Evolutionary conservation across 257 asterid species (phyloP).

Genomic region (Verbascum thapsus): DNA sequence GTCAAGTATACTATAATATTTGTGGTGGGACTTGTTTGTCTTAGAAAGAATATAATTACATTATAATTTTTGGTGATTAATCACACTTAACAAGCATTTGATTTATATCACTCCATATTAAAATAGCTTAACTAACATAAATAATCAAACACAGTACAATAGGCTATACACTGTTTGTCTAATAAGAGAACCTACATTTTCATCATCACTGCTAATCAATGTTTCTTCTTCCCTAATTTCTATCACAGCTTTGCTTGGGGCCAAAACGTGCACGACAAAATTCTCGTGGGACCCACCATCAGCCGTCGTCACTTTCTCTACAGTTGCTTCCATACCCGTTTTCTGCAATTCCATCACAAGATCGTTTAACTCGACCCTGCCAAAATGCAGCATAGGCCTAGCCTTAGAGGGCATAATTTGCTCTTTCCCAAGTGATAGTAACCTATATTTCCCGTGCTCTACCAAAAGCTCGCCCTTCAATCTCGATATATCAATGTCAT

Average conservation of each 20-base stretch:
- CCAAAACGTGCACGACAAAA: conserved; percentile 41
- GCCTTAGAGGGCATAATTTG: conserved; percentile 34
- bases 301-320: conserved; percentile 33
- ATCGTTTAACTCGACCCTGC: conserved; percentile 42
- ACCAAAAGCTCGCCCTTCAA: conserved; percentile 61
- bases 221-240: conserved; percentile 46
- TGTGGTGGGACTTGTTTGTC: too few species aligned
- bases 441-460: conserved; percentile 53
- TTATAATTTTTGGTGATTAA: too few species aligned
- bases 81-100: too few species aligned
- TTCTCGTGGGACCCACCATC: conserved; percentile 34
- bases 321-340: conserved; percentile 41
- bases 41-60: too few species aligned
- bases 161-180: conserved; percentile 47
- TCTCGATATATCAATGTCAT: conserved; percentile 41
- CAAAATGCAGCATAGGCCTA: conserved; percentile 47
- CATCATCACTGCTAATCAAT: conserved; percentile 47
- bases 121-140: too few species aligned
- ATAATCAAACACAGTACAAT: conserved; percentile 40
- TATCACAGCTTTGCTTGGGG: conserved; percentile 51
- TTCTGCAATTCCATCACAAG: conserved; percentile 44
- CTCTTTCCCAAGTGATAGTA: conserved; percentile 40
- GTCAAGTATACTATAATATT: too few species aligned
- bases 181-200: conserved; percentile 43
- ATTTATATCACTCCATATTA: too few species aligned